phyloP scores from a whole-genome alignment of 164 flowering plant genomes.

The Warburgia ugandensis region DNA sequence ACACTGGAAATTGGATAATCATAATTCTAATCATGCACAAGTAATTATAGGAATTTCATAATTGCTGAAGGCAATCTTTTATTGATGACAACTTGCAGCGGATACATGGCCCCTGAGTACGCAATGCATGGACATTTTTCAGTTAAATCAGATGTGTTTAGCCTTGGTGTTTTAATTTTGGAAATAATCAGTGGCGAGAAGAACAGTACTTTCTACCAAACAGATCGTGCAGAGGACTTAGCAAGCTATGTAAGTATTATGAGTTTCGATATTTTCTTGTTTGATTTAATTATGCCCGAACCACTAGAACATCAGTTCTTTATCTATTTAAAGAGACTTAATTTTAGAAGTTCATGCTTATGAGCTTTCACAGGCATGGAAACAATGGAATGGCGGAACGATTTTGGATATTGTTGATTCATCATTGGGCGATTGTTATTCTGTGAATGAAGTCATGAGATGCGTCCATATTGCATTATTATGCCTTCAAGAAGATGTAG shows the following conservation, averaged over 20 bases:
- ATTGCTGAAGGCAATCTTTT: too few relatives aligned
- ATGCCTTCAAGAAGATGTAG: conserved; percentile 21
- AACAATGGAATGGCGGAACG: conserved; percentile 7
- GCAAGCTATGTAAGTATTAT: conserved; percentile 6
- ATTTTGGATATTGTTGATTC: conserved; percentile 14
- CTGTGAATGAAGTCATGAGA: conserved; percentile 12
- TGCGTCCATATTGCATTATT: conserved; percentile 26
- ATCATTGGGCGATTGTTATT: background rate
- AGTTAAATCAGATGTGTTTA: too few relatives aligned
- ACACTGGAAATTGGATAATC: background rate
- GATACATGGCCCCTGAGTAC: too few relatives aligned
- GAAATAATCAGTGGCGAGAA: too few relatives aligned
- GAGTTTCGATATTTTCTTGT: background rate
- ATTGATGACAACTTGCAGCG: too few relatives aligned
- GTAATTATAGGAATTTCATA: too few relatives aligned
- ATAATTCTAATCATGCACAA: background rate
- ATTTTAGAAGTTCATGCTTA: background rate
- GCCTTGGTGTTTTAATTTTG: too few relatives aligned
- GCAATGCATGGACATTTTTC: too few relatives aligned
- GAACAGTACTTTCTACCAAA: too few relatives aligned
- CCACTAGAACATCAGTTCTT: background rate
- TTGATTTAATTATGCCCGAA: too few relatives aligned
- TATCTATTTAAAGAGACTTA: background rate
- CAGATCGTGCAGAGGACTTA: background rate
- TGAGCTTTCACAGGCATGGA: conserved; percentile 20